These are phyloP conservation scores for Scheffersomyces parashehatae DNA, from an alignment of 1,139 yeast species.

Conservation along the genomic window DNA sequence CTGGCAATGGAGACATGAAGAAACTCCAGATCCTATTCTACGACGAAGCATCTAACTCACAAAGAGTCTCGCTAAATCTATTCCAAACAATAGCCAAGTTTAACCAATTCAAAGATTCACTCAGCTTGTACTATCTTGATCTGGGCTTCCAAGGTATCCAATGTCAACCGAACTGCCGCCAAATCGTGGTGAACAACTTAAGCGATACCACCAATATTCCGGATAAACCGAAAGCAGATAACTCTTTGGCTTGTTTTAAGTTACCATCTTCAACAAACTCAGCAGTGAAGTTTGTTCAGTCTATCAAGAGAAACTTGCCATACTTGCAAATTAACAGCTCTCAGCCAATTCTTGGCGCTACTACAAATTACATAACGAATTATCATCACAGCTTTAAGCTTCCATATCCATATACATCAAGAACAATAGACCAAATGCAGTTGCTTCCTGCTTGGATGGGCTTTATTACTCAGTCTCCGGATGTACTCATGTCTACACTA, in stretches of 20 bases:
- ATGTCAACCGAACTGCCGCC: conserved; percentile 3
- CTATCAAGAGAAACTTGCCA: conserved; percentile 20
- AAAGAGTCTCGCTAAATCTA: conserved; percentile 35
- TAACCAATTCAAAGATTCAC: conserved; percentile 20
- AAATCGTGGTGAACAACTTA: conserved; percentile 2
- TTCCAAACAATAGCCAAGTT: conserved; percentile 47
- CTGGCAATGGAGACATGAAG: not conserved
- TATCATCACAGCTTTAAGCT: conserved; percentile 38
- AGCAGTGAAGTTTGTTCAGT: conserved; percentile 20
- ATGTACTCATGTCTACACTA: conserved; percentile 35
- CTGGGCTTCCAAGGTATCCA: conserved; percentile 32
- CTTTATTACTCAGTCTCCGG: conserved; percentile 24
- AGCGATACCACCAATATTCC: conserved; percentile 8
- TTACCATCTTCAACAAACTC: conserved; percentile 23
- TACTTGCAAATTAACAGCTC: not conserved
- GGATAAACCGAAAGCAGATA: conserved; percentile 4
- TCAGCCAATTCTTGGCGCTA: too few species aligned
- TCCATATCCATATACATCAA: conserved; percentile 27
- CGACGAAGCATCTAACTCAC: conserved; percentile 37
- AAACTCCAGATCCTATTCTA: conserved; percentile 47
- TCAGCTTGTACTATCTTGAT: conserved; percentile 33
- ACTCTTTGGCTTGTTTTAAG: conserved; percentile 13
- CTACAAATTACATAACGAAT: conserved; percentile 12
- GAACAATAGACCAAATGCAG: conserved; percentile 14
- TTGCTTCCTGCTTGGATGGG: conserved; percentile 52